Conservation (phyloP, 495 filamentous ascomycete species). For the Apodospora peruviana region DNA sequence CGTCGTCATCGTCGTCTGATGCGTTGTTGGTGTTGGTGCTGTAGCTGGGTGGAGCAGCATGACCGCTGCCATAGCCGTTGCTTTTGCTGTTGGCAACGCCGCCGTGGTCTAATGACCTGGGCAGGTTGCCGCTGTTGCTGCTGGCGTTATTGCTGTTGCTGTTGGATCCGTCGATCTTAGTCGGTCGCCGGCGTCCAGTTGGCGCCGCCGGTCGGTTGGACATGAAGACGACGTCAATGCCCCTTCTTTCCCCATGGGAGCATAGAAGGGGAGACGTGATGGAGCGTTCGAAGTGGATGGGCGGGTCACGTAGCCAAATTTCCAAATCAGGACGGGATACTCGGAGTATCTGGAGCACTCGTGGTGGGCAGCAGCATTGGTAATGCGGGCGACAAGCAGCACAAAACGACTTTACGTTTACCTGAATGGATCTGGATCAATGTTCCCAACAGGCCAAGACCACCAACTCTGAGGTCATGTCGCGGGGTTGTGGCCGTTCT, state of each 20-base stretch:
- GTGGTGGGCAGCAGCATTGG: no score
- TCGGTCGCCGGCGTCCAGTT: slow-evolving; percentile 21
- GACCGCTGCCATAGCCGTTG: not conserved
- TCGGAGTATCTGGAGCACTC: no score
- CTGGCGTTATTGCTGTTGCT: slow-evolving; percentile 7
- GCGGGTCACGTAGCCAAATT: no score
- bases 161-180: slow-evolving; percentile 1
- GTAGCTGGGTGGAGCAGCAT: not conserved
- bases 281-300: no score
- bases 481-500: not conserved
- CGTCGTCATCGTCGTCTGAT: slow-evolving; percentile 4
- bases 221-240: slow-evolving; percentile 16
- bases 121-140: no score
- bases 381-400: no score
- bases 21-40: not conserved
- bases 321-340: no score
- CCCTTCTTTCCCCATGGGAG: slow-evolving; percentile 1
- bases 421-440: no score
- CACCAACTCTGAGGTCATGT: not conserved
- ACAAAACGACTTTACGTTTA: no score
- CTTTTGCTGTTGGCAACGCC: not conserved
- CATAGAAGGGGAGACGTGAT: no score
- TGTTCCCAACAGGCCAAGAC: not conserved
- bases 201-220: slow-evolving; percentile 21
- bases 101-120: not conserved